Evolutionary conservation across 495 filamentous ascomycete genomes (phyloP), one percentile per base, ranked within the genome.

Genomic region (Tuber magnatum): DNA sequence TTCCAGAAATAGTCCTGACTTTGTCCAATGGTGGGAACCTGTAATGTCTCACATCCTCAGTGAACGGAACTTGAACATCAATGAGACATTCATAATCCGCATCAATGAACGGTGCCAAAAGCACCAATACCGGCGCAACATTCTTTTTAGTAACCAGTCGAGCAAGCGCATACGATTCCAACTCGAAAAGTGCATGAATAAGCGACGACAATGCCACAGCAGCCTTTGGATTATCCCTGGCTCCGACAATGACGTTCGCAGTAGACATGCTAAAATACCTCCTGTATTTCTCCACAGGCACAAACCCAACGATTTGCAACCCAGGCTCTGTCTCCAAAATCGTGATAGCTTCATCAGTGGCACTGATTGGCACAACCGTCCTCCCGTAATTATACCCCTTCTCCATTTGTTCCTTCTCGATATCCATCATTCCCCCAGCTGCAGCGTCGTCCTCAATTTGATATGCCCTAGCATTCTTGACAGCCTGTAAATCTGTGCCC

Each of bases 331-430:
- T 96, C 78, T 96, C 91, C 43, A 97, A 85, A 71, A 89, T 92
- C 3, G 92, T 94, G 71, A 97, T 87, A 70, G 92, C 91, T 77
- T 91, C 86, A 76, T 99, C 96, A 1, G 91, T 90, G 76, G 92
- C 90, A 78, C 88, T 91, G 79, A 99, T 97, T 77, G 91, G 91
- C 1, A 98, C 94, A 1, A 92, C 93, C 1, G 94, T 97, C 56
- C 93, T 88, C 72, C 96, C 96, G 83, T 98, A 99, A 80, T 92
- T 91, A 81, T 95, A 99, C 0, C 96, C 96, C 81, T 93, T 97
- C 46, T 92, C 94, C 48, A 98, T 86, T 46, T 95, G 90, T 20
- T 96, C 94, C 43, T 88, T 89, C 14, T 91, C 89, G 43, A 99
- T 91, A 71, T 97, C 94, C 73, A 87, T 87, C 84, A 96, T 98